Conservation (phyloP, 768 basidiomycete genomes). For the Termitomyces sp. region DNA sequence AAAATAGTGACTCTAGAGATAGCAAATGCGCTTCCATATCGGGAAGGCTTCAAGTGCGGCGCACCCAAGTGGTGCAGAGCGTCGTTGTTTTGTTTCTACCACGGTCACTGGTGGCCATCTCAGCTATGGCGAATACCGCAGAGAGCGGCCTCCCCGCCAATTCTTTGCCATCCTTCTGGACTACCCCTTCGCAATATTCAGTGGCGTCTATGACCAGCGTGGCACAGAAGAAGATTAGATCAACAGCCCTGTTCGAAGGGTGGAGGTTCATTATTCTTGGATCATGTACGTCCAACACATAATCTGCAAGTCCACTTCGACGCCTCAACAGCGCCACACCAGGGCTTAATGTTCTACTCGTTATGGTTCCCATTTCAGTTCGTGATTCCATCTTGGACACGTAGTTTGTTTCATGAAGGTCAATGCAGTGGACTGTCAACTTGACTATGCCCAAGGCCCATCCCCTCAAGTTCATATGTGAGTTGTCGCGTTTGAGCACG, state of each 20-base stretch:
- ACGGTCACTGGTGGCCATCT: conserved; percentile 11
- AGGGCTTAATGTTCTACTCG: conserved; percentile 70
- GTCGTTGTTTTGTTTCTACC: conserved; percentile 4
- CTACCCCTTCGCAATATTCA: conserved; percentile 11
- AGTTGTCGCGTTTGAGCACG: not conserved
- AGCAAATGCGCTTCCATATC: conserved; percentile 2
- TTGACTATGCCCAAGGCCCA: conserved; percentile 42
- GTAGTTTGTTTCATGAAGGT: not conserved
- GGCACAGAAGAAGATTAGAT: not conserved
- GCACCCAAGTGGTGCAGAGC: not conserved
- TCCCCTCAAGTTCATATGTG: conserved; percentile 59
- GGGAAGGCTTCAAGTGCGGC: not conserved
- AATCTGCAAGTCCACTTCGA: not conserved
- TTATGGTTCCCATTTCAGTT: conserved; percentile 68
- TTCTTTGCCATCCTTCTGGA: conserved; percentile 11
- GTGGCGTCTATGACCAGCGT: conserved; percentile 1
- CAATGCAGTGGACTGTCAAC: conserved; percentile 49
- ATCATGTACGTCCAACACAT: conserved; percentile 42
- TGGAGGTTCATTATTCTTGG: conserved; percentile 50
- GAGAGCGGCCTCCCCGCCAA: conserved; percentile 5
- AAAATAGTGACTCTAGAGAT: not conserved
- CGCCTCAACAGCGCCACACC: not conserved
- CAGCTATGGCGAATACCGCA: conserved; percentile 2
- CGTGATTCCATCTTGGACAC: conserved; percentile 17
- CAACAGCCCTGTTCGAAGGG: conserved; percentile 26